These are phyloP conservation scores for Rhodotorula sphaerocarpa DNA, from an alignment of 768 basidiomycete genomes.

Conservation along the genomic window DNA sequence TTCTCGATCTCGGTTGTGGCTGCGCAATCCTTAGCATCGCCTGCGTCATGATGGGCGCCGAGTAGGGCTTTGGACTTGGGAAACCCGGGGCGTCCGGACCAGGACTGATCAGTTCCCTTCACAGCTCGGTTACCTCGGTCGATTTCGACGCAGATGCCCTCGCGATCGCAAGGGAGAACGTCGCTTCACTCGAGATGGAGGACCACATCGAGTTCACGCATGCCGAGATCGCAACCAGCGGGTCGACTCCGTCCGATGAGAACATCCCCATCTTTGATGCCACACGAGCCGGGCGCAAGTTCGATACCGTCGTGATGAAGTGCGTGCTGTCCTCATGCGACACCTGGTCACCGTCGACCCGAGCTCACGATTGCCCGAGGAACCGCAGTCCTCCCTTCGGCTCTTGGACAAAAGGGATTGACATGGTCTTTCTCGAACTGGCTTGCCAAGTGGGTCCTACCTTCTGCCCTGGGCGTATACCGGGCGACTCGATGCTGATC, in stretches of 20 bases:
- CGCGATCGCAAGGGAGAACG: constrained; percentile 34
- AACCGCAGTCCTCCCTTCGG: constrained; percentile 35
- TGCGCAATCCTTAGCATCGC: constrained; percentile 36
- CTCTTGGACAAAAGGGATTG: constrained; percentile 38
- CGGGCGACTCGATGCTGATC: too few relatives aligned
- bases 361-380: too few relatives aligned
- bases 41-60: constrained; percentile 36
- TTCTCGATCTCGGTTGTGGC: constrained; percentile 39
- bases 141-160: constrained; percentile 37
- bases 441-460: constrained; percentile 29
- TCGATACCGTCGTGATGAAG: constrained; percentile 36
- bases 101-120: too few relatives aligned
- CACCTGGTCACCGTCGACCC: neutral
- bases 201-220: constrained; percentile 35
- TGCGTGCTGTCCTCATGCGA: neutral
- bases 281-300: neutral
- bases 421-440: constrained; percentile 39
- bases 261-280: constrained; percentile 18
- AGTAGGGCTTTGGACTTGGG: too few relatives aligned
- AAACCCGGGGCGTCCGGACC: too few relatives aligned
- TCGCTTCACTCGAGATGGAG: constrained; percentile 37
- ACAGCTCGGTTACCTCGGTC: constrained; percentile 36
- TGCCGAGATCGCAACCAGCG: constrained; percentile 20
- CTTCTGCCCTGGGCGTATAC: neutral
- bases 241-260: neutral